Conservation (phyloP, 805 yeast species). For the Saccharomycopsis fibuligera region DNA sequence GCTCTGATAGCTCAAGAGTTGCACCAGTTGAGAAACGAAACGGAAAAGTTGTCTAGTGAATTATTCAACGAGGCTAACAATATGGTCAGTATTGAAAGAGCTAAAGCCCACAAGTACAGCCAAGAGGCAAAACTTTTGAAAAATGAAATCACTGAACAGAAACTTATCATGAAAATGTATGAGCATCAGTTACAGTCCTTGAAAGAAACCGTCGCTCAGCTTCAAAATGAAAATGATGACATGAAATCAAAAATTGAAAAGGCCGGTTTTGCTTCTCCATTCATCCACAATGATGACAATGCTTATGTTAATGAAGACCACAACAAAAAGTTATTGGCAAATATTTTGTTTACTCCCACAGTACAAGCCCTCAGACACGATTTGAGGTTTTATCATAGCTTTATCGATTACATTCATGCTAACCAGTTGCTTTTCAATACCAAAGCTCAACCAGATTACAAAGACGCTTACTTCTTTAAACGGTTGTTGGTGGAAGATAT, state of each 20-base stretch:
- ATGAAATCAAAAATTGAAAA: conserved; percentile 1
- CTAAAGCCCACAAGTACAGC: conserved; percentile 53
- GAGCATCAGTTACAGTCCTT: conserved; percentile 61
- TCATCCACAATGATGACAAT: not conserved
- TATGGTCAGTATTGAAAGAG: conserved; percentile 73
- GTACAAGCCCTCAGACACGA: conserved; percentile 37
- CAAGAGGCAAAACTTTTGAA: conserved; percentile 48
- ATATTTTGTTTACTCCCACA: conserved; percentile 34
- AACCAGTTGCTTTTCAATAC: conserved; percentile 17
- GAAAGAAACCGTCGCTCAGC: conserved; percentile 50
- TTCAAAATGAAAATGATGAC: conserved; percentile 31
- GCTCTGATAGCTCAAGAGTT: conserved; percentile 25
- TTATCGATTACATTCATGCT: conserved; percentile 28
- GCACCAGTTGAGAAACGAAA: conserved; percentile 53
- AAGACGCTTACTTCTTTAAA: conserved; percentile 42
- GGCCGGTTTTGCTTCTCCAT: not conserved
- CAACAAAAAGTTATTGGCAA: not conserved
- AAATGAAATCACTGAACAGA: conserved; percentile 57
- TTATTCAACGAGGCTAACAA: conserved; percentile 79
- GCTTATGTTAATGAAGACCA: not conserved
- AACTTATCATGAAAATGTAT: conserved; percentile 54
- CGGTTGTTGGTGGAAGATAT: conserved; percentile 67
- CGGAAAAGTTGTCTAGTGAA: conserved; percentile 71
- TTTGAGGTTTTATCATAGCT: conserved; percentile 25
- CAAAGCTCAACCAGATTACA: conserved; percentile 19